Evolutionary conservation across 768 basidiomycete species (phyloP).

Genomic region (Boletus eberwhitei): DNA sequence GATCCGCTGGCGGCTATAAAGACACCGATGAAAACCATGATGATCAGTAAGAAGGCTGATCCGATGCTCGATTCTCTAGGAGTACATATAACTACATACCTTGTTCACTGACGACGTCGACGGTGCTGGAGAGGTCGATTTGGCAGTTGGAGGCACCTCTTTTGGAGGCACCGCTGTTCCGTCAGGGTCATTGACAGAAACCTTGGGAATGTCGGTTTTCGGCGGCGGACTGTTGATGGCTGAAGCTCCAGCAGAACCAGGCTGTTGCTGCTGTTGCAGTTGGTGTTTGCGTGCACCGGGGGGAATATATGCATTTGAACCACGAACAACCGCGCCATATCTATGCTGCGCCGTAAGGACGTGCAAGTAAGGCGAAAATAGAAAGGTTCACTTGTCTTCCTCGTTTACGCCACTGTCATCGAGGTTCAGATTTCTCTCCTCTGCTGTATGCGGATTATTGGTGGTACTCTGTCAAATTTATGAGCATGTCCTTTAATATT

Average conservation of each 20-base stretch:
- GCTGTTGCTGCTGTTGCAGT: slow-evolving; percentile 26
- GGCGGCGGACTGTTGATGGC: slow-evolving; percentile 25
- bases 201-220: slow-evolving; percentile 60
- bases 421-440: slow-evolving; percentile 68
- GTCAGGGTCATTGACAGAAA: slow-evolving; percentile 77
- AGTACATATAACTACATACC: slow-evolving; percentile 35
- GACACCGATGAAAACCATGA: slow-evolving; percentile 3
- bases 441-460: slow-evolving; percentile 82
- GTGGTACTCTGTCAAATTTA: slow-evolving; percentile 45
- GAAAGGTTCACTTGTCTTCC: slow-evolving; percentile 82
- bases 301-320: slow-evolving; percentile 88
- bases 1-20: slow-evolving; percentile 63
- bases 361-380: slow-evolving; percentile 10
- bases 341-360: slow-evolving; percentile 41
- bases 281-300: slow-evolving; percentile 76
- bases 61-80: neutral
- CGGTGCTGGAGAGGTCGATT: slow-evolving; percentile 65
- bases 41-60: slow-evolving; percentile 5
- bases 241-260: slow-evolving; percentile 24
- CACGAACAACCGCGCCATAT: slow-evolving; percentile 89
- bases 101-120: slow-evolving; percentile 44
- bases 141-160: slow-evolving; percentile 45
- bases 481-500: slow-evolving; percentile 11
- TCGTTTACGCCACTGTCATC: slow-evolving; percentile 82
- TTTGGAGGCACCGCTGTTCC: slow-evolving; percentile 47